These are phyloP conservation scores for Komagataella populi DNA, from an alignment of 805 yeast genomes.

Conservation along the genomic window DNA sequence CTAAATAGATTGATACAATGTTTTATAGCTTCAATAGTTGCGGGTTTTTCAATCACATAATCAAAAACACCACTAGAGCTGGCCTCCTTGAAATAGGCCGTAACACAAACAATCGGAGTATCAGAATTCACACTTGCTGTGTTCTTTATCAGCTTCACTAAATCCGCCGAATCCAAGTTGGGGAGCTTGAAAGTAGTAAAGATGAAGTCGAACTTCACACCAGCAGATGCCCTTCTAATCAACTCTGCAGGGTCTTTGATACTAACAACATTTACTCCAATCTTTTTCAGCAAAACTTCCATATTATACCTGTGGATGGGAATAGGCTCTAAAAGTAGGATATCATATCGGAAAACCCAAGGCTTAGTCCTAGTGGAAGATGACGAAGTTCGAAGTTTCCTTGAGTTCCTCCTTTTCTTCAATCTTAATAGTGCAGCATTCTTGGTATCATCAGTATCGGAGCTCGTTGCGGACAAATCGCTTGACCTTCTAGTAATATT, in stretches of 20 bases:
- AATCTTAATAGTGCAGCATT: constrained; percentile 37
- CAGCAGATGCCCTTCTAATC: constrained; percentile 68
- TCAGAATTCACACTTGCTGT: constrained; percentile 67
- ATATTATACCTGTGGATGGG: constrained; percentile 67
- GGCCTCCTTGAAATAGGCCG: constrained; percentile 64
- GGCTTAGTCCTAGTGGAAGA: constrained; percentile 9
- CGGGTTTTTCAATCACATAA: constrained; percentile 66
- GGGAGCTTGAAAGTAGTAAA: constrained; percentile 61
- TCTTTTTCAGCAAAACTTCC: constrained; percentile 43
- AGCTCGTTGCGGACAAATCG: constrained; percentile 34
- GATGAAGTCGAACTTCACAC: constrained; percentile 73
- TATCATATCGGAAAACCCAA: constrained; percentile 25
- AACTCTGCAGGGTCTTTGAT: constrained; percentile 75
- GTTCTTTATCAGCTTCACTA: constrained; percentile 59
- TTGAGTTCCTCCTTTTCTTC: constrained; percentile 37
- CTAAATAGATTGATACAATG: constrained; percentile 14
- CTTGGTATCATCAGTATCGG: constrained; percentile 52
- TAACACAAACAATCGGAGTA: constrained; percentile 67
- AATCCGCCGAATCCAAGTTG: constrained; percentile 59
- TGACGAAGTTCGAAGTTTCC: constrained; percentile 17
- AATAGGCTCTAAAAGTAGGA: constrained; percentile 76
- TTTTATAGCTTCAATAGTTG: constrained; percentile 19
- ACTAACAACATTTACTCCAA: constrained; percentile 72
- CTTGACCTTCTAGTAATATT: constrained; percentile 7
- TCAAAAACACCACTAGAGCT: constrained; percentile 39